Percentiles rank a stretch among this genome's conserved stretches.
Conservation (phyloP, 306 rosid genomes). For the Rosa persica region DNA sequence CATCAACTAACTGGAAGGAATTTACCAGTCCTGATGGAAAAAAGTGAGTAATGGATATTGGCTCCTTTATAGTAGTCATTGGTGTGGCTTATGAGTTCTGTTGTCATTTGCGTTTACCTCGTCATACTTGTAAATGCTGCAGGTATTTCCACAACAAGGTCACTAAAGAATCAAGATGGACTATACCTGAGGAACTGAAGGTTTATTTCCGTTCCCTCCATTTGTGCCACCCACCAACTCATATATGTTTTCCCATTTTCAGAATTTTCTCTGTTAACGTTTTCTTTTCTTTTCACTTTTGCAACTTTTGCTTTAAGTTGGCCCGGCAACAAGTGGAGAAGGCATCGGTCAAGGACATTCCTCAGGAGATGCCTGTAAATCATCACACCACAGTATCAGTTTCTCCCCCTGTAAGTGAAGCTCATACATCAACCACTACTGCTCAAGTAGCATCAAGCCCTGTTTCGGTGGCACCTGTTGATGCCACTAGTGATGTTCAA, state of each 20-base stretch:
- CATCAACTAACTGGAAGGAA: constrained; percentile 96
- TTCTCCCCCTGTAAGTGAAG: constrained; percentile 45
- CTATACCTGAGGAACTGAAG: constrained; percentile 84
- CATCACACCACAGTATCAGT: constrained; percentile 46
- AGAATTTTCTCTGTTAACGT: constrained; percentile 1
- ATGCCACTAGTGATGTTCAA: constrained; percentile 41
- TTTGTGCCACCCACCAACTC: background rate
- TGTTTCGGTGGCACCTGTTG: constrained; percentile 58
- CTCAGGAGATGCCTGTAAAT: constrained; percentile 28
- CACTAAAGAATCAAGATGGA: constrained; percentile 90
- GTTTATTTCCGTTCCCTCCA: constrained; percentile 38
- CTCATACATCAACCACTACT: constrained; percentile 43
- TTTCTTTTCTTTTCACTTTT: constrained; percentile 22
- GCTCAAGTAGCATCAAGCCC: constrained; percentile 63
- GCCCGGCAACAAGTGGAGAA: constrained; percentile 76
- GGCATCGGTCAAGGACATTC: constrained; percentile 46
- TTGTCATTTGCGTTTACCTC: constrained; percentile 24
- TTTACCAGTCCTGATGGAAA: constrained; percentile 85
- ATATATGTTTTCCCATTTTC: constrained; percentile 13
- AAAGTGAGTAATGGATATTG: constrained; percentile 53
- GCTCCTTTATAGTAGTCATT: constrained; percentile 8
- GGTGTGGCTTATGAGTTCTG: constrained; percentile 16
- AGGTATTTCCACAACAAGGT: constrained; percentile 87
- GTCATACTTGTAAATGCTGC: constrained; percentile 32
- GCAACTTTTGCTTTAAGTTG: constrained; percentile 51